Evolutionary conservation across 345 rosid species (phyloP).

Genomic region (Citrus reticulata): DNA sequence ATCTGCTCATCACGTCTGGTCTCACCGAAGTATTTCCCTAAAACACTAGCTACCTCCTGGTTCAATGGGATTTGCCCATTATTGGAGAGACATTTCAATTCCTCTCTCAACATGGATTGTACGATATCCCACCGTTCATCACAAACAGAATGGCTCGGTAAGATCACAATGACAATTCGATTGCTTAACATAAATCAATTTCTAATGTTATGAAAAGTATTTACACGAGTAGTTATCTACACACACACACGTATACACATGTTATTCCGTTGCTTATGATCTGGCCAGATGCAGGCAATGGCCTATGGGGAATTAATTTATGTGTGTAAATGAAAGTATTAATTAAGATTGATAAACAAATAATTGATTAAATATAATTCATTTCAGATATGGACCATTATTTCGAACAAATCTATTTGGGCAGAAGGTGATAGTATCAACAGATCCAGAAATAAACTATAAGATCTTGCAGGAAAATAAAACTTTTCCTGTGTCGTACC

Average conservation of each 20-base stretch:
- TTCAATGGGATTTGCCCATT: constrained; percentile 9
- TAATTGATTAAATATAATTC: no score
- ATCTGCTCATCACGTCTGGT: no score
- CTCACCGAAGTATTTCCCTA: no score
- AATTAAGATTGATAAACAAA: no score
- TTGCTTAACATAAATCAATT: no score
- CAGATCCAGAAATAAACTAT: constrained; percentile 36
- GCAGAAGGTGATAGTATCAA: constrained; percentile 26
- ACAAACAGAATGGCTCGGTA: background rate
- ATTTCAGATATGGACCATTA: constrained; percentile 37
- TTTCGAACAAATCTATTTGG: constrained; percentile 41
- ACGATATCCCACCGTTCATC: background rate
- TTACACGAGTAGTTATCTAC: no score
- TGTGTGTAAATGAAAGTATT: no score
- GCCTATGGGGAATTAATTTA: no score
- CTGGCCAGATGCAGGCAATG: no score
- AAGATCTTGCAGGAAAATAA: background rate
- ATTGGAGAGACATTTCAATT: constrained; percentile 13
- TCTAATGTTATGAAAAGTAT: no score
- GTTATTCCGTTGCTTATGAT: no score
- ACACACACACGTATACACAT: no score
- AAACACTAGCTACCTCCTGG: background rate
- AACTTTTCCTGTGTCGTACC: constrained; percentile 16
- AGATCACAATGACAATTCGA: background rate
- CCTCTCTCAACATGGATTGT: background rate